Evolutionary conservation across 1,284 basidiomycete genomes (phyloP), one percentile per base, ranked within the genome.

Genomic region (Stereum hirsutum): DNA sequence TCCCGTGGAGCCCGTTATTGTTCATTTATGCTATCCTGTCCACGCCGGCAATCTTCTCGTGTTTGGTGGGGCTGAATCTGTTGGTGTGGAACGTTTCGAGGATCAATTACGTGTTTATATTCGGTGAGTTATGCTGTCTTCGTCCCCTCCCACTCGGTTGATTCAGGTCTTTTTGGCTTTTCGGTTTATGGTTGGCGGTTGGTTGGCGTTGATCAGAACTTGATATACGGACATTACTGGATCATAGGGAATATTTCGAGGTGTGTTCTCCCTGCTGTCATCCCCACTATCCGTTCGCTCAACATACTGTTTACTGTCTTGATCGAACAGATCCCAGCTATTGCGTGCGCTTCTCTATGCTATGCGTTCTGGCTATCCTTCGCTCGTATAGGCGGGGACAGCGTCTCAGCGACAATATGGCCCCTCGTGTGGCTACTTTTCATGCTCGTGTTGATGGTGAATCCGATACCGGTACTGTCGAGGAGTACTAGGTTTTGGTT

Each of bases 41-140:
- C 41, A 62, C 96, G 3, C 91, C 92, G 0, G 70, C 83, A 2
- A 50, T 95, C 5, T 89, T 97, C 57, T 69, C 78, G 0, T 55
- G 94, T 26, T 65, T 96, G 0, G 78, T 97, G 37, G 88, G 87
- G 21, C 47, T 89, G 33, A 95, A 98, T 58, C 54, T 97, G 8
- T 54, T 81, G 14, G 85, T 83, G 0, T 97, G 89, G 87, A 72
- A 79, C 0, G 60, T 64, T 1, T 70, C 80, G 4, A 70, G 88
- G 35, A 90, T 96, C 56, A 96, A 95, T 59, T 92, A 92, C 50
- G 73, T 80, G 17, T 95, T 97, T 60, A 94, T 97, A 41, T 94
- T 97, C 54, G 81, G 85, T 87, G 45, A 42, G 70, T 54, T 23
- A 4, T 8, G 6, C 15, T 36, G 24, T 20, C 21, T 30, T n/a